phyloP scores from a whole-genome alignment of 2,329 filamentous ascomycete genomes.

The Diaporthe citri region DNA sequence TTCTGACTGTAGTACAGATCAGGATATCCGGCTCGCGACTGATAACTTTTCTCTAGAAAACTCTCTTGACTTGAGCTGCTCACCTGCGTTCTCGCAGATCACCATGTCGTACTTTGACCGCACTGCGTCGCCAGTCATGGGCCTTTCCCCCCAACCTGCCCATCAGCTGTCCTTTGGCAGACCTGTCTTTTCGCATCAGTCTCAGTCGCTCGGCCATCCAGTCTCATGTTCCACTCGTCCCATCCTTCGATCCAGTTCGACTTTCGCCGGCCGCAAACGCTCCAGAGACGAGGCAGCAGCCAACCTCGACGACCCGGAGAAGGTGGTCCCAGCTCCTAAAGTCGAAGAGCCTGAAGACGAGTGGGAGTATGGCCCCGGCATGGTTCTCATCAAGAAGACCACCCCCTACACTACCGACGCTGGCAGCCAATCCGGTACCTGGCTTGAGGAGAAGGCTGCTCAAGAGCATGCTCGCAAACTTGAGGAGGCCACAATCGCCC shows the following conservation, averaged over 20 bases:
- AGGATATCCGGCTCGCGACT: constrained; percentile 36
- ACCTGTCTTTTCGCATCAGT: constrained; percentile 54
- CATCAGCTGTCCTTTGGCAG: constrained; percentile 57
- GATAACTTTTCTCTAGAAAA: constrained; percentile 45
- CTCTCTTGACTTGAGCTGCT: constrained; percentile 42
- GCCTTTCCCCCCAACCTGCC: constrained; percentile 58
- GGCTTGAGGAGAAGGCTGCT: constrained; percentile 76
- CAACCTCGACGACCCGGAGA: constrained; percentile 72
- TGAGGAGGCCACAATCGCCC: constrained; percentile 55
- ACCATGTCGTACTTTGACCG: constrained; percentile 60
- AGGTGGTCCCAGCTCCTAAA: constrained; percentile 56
- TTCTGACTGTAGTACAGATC: constrained; percentile 36
- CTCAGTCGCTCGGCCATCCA: constrained; percentile 51
- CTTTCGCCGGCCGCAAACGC: constrained; percentile 77
- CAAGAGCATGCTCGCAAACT: constrained; percentile 59
- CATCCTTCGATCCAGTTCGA: constrained; percentile 44
- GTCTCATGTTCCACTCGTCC: constrained; percentile 50
- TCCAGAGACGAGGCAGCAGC: constrained; percentile 79
- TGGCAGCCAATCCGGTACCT: constrained; percentile 78
- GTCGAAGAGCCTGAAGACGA: constrained; percentile 71
- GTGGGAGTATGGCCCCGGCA: constrained; percentile 79
- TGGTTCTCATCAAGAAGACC: constrained; percentile 77
- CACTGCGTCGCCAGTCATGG: constrained; percentile 61
- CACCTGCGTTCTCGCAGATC: constrained; percentile 43
- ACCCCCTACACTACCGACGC: constrained; percentile 70